phyloP scores from a whole-genome alignment of 2,329 filamentous ascomycete genomes.

The Ilyonectria robusta region DNA sequence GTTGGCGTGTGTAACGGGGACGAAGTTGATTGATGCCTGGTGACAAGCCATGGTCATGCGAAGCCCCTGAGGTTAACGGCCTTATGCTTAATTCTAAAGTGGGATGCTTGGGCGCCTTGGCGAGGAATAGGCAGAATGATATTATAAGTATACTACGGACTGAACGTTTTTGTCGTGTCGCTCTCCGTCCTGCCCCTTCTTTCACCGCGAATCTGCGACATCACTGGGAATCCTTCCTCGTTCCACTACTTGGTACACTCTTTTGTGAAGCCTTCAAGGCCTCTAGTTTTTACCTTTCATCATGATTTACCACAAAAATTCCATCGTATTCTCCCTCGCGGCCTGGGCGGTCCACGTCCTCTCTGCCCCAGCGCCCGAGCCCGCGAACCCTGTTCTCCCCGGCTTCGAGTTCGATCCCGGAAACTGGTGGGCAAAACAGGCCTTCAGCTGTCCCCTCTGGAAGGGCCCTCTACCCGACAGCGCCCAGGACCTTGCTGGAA shows the following conservation, averaged over 20 bases:
- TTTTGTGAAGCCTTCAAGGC: not conserved
- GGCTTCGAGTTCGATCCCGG: constrained; percentile 3
- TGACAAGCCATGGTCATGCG: not conserved
- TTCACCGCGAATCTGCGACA: not conserved
- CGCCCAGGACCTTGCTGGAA: constrained; percentile 26
- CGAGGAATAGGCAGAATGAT: not conserved
- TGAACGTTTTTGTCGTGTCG: not conserved
- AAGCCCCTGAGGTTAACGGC: not conserved
- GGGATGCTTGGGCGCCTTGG: not conserved
- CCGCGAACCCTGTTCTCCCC: not conserved
- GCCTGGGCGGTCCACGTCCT: not conserved
- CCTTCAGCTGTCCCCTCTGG: constrained; percentile 30
- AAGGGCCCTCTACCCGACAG: constrained; percentile 26
- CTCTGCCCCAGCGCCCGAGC: not conserved
- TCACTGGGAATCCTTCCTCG: not conserved
- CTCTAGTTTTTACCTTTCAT: not conserved
- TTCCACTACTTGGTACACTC: not conserved
- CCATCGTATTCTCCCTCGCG: not conserved
- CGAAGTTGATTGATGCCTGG: not conserved
- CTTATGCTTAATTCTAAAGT: not conserved
- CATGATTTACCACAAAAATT: not conserved
- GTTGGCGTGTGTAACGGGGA: not conserved
- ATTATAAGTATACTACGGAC: not conserved
- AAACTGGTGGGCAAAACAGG: constrained; percentile 10
- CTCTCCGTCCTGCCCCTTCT: not conserved